These are phyloP conservation scores for Cicer cuneatum DNA, from an alignment of 306 rosid genomes.

Conservation along the genomic window DNA sequence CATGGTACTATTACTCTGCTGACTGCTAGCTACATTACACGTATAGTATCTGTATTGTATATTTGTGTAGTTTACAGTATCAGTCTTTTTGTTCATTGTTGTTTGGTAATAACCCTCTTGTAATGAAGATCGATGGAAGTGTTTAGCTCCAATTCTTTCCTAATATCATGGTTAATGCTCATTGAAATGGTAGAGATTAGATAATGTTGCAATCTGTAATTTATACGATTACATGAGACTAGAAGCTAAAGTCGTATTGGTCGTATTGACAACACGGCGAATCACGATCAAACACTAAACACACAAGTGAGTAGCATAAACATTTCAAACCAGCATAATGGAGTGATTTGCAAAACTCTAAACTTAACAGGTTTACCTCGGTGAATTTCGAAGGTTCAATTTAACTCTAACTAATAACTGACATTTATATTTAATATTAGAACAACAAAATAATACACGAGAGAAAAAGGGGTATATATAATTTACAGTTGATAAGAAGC, in stretches of 20 bases:
- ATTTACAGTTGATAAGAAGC: no score
- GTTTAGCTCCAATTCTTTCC: background rate
- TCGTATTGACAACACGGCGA: no score
- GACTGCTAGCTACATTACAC: constrained; percentile 21
- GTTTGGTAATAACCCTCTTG: constrained; percentile 8
- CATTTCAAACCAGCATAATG: no score
- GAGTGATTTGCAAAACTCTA: no score
- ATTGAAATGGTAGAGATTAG: background rate
- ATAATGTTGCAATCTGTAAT: background rate
- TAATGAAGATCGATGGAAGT: background rate
- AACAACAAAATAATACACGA: no score
- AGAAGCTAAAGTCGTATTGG: constrained; percentile 2
- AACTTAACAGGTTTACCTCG: no score
- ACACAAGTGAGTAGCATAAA: no score
- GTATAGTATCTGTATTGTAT: constrained; percentile 10
- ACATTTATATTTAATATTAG: no score
- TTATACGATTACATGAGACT: constrained; percentile 17
- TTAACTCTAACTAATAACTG: no score
- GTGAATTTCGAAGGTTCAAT: no score
- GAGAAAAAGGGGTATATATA: no score
- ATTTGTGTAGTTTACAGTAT: constrained; percentile 3
- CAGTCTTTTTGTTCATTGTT: background rate
- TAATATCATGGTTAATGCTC: background rate
- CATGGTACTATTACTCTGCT: background rate
- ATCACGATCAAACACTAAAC: no score